Base-by-base conservation (phyloP, 352 stramenopile species). In the Globisporangium splendens region DNA sequence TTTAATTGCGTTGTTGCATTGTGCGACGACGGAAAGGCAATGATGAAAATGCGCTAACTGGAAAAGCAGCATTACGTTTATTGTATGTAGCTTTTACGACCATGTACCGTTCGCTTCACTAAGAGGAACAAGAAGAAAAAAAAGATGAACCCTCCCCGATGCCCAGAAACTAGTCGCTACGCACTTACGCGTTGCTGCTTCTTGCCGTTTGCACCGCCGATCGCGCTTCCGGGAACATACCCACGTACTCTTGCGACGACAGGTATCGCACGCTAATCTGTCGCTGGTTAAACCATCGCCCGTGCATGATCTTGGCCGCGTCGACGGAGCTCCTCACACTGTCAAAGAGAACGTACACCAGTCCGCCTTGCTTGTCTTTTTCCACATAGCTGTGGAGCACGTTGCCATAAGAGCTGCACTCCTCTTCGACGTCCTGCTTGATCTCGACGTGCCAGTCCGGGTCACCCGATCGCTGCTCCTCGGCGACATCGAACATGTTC, bases 401-500 rank as follows among this genome's bases (percentile, higher is more conserved):
- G 13, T 62, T 56, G 38, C 83, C 85, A 47, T 89, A 92, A 46
- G 76, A 79, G 3, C 75, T 65, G 49, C 85, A 95, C 57, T 95
- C 85, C 46, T 96, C 84, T 50, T 88, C 75, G 14, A 95, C 85
- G 56, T 96, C 88, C 55, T 95, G 79, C 70, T 92, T 79, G 73
- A 96, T 96, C 68, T 96, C 88, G 17, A 89, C 50, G 46, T 77
- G 63, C 88, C 88, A 96, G 1, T 92, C 79, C 3, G 76, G 58
- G n/a, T 91, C 74, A 17, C 80, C 83, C 44, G 76, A 76, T 39
- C 75, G 77, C 50, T 81, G 83, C 63, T 96, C 88, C 54, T 75
- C 72, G 28, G 77, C 65, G 35, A 90, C 80, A 67, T 96, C 86
- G 57, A 97, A 97, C 90, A 97, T 97, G 79, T 97, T 97, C 67